Percentiles rank a stretch among this genome's conserved stretches.
These are phyloP conservation scores for Tribonema minus DNA, from an alignment of 108 stramenopile species.

Conservation along the genomic window DNA sequence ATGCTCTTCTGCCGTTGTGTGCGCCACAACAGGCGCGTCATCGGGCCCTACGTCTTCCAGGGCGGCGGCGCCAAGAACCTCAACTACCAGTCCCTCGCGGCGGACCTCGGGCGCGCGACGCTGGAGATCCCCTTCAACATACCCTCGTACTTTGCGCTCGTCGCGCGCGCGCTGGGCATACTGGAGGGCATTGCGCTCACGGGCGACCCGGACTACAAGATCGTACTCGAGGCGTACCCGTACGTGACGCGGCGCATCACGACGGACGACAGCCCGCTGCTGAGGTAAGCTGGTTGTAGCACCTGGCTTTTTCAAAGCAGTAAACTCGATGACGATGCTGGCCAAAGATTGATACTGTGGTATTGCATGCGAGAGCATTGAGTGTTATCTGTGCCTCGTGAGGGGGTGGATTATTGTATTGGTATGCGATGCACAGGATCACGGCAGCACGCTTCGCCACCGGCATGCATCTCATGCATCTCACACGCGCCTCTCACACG, in stretches of 20 bases:
- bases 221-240: conserved; percentile 53
- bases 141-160: conserved; percentile 87
- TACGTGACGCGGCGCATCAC: conserved; percentile 48
- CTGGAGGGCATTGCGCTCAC: conserved; percentile 90
- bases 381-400: too few relatives aligned
- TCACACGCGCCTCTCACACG: too few relatives aligned
- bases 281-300: too few relatives aligned
- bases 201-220: conserved; percentile 58
- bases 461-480: too few relatives aligned
- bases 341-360: too few relatives aligned
- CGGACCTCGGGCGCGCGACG: conserved; percentile 6
- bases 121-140: conserved; percentile 69
- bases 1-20: too few relatives aligned
- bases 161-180: conserved; percentile 83
- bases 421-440: too few relatives aligned
- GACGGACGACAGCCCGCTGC: conserved; percentile 41
- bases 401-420: too few relatives aligned
- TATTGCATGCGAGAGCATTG: too few relatives aligned
- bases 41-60: conserved; percentile 59
- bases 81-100: conserved; percentile 15
- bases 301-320: too few relatives aligned
- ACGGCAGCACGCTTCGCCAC: too few relatives aligned
- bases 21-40: conserved; percentile 20
- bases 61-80: conserved; percentile 84
- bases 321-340: too few relatives aligned